Percentiles rank a stretch among this genome's conserved stretches.
phyloP scores from a whole-genome alignment of 2,329 filamentous ascomycete species.

The Colletotrichum nymphaeae region DNA sequence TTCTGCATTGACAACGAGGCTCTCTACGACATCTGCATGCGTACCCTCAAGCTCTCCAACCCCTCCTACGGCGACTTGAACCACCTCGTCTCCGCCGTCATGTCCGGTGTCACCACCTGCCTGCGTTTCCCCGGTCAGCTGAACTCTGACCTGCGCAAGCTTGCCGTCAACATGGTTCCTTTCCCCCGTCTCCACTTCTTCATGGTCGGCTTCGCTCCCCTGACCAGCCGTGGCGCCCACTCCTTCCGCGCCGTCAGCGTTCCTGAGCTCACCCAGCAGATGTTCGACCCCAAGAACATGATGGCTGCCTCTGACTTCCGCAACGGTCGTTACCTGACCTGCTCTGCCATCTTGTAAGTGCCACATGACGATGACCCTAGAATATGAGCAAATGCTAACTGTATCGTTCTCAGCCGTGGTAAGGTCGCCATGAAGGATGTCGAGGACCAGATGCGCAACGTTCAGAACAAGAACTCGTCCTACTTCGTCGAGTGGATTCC shows the following conservation, averaged over 20 bases:
- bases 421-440: conserved; percentile 99
- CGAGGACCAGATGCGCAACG: conserved; percentile 99
- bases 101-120: conserved; percentile 99
- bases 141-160: conserved; percentile 99
- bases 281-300: conserved; percentile 99
- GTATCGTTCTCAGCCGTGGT: conserved; percentile 74
- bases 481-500: conserved; percentile 99
- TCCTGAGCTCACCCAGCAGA: conserved; percentile 98
- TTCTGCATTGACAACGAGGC: conserved; percentile 99
- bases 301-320: conserved; percentile 99
- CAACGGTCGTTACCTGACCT: conserved; percentile 99
- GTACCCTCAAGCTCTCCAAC: conserved; percentile 98
- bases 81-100: conserved; percentile 99
- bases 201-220: conserved; percentile 99
- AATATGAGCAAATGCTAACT: neutral
- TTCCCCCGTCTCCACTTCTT: conserved; percentile 99
- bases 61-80: conserved; percentile 99
- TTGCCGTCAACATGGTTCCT: conserved; percentile 99
- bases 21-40: conserved; percentile 99
- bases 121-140: conserved; percentile 99
- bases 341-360: conserved; percentile 95
- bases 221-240: conserved; percentile 87
- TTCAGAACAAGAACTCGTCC: conserved; percentile 99
- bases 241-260: conserved; percentile 98
- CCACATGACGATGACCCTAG: neutral